Evolutionary conservation across 2,329 filamentous ascomycete species (phyloP).

Genomic region (Ceratocystis huliohia): DNA sequence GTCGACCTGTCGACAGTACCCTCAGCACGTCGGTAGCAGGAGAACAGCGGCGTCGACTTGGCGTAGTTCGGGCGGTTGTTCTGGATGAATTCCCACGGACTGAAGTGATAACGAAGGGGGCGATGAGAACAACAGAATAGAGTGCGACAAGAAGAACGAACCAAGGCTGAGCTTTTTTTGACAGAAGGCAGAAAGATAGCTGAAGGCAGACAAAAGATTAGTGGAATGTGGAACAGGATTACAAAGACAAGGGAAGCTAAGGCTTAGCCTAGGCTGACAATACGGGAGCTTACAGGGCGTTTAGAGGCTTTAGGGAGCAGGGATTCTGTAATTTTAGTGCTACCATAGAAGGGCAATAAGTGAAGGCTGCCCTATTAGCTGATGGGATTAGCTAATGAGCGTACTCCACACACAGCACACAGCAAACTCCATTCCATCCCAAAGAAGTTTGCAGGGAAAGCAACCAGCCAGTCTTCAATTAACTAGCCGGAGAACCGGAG

Average conservation of each 20-base stretch:
- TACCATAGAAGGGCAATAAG: background rate
- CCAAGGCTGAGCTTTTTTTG: constrained; percentile 8
- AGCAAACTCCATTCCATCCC: too few relatives aligned
- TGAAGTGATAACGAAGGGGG: background rate
- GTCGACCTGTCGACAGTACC: background rate
- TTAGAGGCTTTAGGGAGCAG: background rate
- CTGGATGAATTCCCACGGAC: background rate
- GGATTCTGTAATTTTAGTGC: background rate
- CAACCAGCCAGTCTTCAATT: too few relatives aligned
- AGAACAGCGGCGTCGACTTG: background rate
- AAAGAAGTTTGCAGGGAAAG: too few relatives aligned
- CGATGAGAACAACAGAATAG: background rate
- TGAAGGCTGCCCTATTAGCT: too few relatives aligned
- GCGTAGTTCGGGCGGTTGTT: background rate
- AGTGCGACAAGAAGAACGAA: background rate
- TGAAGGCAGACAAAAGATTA: too few relatives aligned
- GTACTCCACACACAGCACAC: too few relatives aligned
- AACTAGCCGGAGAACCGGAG: too few relatives aligned
- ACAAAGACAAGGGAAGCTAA: background rate
- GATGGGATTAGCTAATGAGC: too few relatives aligned
- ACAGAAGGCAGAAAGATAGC: constrained; percentile 11
- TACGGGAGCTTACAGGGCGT: background rate
- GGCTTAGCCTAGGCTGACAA: background rate
- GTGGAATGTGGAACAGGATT: constrained; percentile 22
- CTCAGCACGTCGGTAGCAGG: background rate